A percentile compares a stretch with the other conserved stretches of the same genome.
Conservation (phyloP, 805 yeast species). For the Komagataella populi region DNA sequence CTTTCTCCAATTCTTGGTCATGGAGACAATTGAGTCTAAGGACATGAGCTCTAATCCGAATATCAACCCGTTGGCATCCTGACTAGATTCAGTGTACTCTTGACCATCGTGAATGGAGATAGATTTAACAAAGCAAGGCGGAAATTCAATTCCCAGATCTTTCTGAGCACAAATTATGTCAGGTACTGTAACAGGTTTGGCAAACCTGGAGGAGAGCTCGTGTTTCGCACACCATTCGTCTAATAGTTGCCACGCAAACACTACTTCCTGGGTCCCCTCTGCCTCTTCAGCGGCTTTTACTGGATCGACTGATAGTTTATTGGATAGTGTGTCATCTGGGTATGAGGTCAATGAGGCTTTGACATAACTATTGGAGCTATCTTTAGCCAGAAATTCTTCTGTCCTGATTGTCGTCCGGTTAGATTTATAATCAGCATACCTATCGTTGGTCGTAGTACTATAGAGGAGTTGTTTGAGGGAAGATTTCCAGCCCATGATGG, state of each 20-base stretch:
- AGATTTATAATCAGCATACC: constrained; percentile 52
- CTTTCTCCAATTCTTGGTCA: constrained; percentile 73
- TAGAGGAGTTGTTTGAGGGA: constrained; percentile 39
- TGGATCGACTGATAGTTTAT: constrained; percentile 1
- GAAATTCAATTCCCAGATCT: constrained; percentile 58
- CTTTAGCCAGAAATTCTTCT: not conserved
- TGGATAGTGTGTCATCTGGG: constrained; percentile 8
- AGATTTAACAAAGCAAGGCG: constrained; percentile 64
- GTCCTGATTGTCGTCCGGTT: not conserved
- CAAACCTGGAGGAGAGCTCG: constrained; percentile 9
- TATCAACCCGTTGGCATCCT: constrained; percentile 37
- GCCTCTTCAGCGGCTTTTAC: constrained; percentile 9
- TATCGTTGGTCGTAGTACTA: constrained; percentile 51
- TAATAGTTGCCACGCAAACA: constrained; percentile 75
- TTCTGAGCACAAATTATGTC: constrained; percentile 70
- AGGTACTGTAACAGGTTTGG: constrained; percentile 48
- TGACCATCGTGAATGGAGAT: constrained; percentile 79
- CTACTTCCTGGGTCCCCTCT: constrained; percentile 57
- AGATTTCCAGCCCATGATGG: not conserved
- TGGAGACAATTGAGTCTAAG: constrained; percentile 60
- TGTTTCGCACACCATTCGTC: constrained; percentile 59
- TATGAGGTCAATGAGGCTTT: constrained; percentile 11
- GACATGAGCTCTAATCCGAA: constrained; percentile 72
- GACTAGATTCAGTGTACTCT: constrained; percentile 39
- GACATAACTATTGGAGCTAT: constrained; percentile 4